Base-by-base conservation (phyloP, 805 yeast genomes). In the Saccharomycopsis babjevae region DNA sequence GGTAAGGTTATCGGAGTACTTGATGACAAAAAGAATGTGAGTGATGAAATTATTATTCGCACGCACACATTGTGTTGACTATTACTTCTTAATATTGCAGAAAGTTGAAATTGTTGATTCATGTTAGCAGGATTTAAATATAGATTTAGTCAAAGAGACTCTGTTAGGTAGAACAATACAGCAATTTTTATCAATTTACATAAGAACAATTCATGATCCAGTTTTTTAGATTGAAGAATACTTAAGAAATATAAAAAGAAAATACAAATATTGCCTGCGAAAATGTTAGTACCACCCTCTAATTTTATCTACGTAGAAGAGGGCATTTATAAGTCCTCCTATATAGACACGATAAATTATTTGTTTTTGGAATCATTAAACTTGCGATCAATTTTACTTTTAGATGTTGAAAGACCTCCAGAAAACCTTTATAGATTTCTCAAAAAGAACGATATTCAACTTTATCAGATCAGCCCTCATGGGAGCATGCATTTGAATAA, bases 291-390 rank as follows among this genome's bases (percentile, higher is more conserved):
- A 0, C 96, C 97, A 1, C 98, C 99, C 0, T 93, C 90, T 57
- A 89, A 88, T 70, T 94, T 88, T 74, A 96, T 97, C 0, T 77
- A 90, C 36, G 97, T 92, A 3, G 97, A 94, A 72, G 85, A 86
- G 30, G 96, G 96, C 0, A 75, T 93, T 1, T 86, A 88, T 73
- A 79, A 97, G 59, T 89, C 97, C 68, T 80, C 94, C 4, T 83
- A 84, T 66, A 73, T 93, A 11, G 93, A 88, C 62, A 82, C 89
- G 0, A 83, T 88, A 61, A 86, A 88, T 70, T 78, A 85, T 61
- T 86, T 94, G 32, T 93, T 92, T 68, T 70, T 93, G 30, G 86
- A 83, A 61, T 88, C 97, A 0, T 76, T 93, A 34, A 76, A 79
- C 32, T 76, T 93, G 58, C 81, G 80, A 64, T 81, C 91, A 4